Conservation (phyloP, 192 early-diverging fungal species). For the Entomortierella chlamydospora region DNA sequence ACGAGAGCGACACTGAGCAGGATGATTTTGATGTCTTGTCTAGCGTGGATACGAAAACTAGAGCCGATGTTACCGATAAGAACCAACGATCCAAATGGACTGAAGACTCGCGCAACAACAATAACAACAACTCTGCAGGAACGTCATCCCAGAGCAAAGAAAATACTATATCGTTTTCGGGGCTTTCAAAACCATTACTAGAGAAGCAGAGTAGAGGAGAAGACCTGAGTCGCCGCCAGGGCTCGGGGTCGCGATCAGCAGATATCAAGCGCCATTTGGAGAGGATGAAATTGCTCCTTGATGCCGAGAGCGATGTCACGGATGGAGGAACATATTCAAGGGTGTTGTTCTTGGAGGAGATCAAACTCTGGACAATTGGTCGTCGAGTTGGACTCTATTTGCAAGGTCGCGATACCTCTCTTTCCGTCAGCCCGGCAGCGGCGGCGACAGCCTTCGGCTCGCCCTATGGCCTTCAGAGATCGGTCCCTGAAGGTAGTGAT, state of each 20-base stretch:
- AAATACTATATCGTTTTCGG: constrained; percentile 13
- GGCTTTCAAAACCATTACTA: constrained; percentile 16
- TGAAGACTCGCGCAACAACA: not conserved
- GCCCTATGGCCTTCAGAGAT: not conserved
- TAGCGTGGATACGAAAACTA: not conserved
- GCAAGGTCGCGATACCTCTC: constrained; percentile 9
- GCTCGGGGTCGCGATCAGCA: not conserved
- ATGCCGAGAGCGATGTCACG: constrained; percentile 41
- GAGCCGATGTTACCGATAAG: not conserved
- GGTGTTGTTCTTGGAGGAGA: constrained; percentile 43
- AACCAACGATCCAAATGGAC: not conserved
- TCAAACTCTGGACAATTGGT: constrained; percentile 48
- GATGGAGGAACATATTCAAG: constrained; percentile 46
- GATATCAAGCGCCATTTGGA: constrained; percentile 43
- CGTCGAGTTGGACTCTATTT: constrained; percentile 39
- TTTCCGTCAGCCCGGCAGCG: constrained; percentile 15
- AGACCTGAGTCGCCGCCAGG: constrained; percentile 9
- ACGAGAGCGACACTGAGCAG: constrained; percentile 27
- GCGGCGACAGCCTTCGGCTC: constrained; percentile 17
- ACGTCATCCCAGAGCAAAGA: constrained; percentile 1
- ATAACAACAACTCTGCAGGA: not conserved
- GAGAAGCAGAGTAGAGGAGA: constrained; percentile 39
- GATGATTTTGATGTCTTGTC: not conserved
- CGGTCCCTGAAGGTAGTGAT: not conserved
- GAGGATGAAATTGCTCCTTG: constrained; percentile 43